Base-by-base conservation (phyloP, 768 basidiomycete species). In the Collybia mongolica region DNA sequence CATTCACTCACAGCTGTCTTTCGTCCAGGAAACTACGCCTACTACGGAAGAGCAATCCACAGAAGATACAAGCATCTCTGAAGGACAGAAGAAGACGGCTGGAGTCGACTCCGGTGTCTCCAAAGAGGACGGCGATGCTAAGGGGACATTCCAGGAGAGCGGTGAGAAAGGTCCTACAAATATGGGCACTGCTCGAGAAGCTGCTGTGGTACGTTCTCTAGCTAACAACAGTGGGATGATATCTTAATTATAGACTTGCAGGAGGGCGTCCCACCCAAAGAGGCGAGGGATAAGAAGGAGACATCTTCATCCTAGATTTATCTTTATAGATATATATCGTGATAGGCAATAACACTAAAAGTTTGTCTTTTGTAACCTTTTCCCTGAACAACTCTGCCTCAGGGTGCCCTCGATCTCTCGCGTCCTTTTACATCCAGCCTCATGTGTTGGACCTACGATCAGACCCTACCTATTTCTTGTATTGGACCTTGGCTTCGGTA, bases 251-350 rank as follows among this genome's bases (percentile, higher is more conserved):
- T 48, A 28, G n/a, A 24, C 28, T 46, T 45, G 22, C 38, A 67
- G 66, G 54, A 61, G 45, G 60, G 54, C 23, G 45, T 58, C 29
- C 47, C 55, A 17, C 64, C 65, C n/a, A 66, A 68, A 44, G 54
- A 61, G 44, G 54, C 52, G 39, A 50, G 53, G 32, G 32, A 32
- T 6, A 14, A 32, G 37, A 20, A 49, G 35, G 46, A 53, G 28
- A 35, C 36, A 32, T 26, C 39, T 12, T 47, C 46, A 47, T 47
- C 46, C 17, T 47, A 47, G 46, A 47, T 32, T 32, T 32, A 32
- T 32, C 7, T 32, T 32, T 11, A 11, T 32, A 9, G 32, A 11
- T 32, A 32, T 32, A 32, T 12, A 14, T 32, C 32, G 6, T 14
- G 32, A 32, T 32, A 32, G 32, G 32, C 32, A 14, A 32, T 11